Evolutionary conservation across 805 yeast genomes (phyloP), one percentile per base, ranked within the genome.

Genomic region (Komagataella pastoris): DNA sequence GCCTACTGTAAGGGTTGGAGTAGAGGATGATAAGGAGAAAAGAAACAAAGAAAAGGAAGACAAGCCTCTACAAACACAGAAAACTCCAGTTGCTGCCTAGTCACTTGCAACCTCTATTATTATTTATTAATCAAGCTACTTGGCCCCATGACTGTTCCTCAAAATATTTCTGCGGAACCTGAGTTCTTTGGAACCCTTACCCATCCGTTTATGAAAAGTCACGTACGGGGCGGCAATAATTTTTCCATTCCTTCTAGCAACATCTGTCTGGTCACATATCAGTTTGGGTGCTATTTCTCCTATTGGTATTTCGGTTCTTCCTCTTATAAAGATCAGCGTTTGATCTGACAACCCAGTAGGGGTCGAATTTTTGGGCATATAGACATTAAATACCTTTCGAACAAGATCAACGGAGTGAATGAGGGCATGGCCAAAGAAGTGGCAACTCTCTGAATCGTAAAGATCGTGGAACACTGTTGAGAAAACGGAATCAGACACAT

Each of bases 271-370:
- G 30, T 49, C 18, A 47, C 56, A 6, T 51, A 58, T 47, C 19
- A 53, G 49, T 49, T 56, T 58, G 12, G 70, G 64, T 52, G 68
- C 58, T 1, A 67, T 53, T 53, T 70, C 73, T 54, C 68, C 70
- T 0, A 74, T 61, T 0, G 96, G 93, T 2, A 83, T 65, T 49
- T 81, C 87, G 0, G 85, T 78, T 47, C 79, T 75, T 1, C 88
- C 89, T 55, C 84, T 74, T 1, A 77, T 71, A 1, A 86, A 51
- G 0, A 85, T 54, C 51, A 66, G 10, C 55, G 68, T 54, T 54
- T 60, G 58, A 1, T 58, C 62, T 3, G 60, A 18, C 8, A 56
- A 56, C 1, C 60, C 43, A 2, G 68, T 10, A 1, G 48, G 17
- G 0, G 51, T 17, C 1, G 49, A 45, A 7, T 59, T 55, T 1